Evolutionary conservation across 305 asterid genomes (phyloP).

Genomic region (Fraxinus angustifolia): DNA sequence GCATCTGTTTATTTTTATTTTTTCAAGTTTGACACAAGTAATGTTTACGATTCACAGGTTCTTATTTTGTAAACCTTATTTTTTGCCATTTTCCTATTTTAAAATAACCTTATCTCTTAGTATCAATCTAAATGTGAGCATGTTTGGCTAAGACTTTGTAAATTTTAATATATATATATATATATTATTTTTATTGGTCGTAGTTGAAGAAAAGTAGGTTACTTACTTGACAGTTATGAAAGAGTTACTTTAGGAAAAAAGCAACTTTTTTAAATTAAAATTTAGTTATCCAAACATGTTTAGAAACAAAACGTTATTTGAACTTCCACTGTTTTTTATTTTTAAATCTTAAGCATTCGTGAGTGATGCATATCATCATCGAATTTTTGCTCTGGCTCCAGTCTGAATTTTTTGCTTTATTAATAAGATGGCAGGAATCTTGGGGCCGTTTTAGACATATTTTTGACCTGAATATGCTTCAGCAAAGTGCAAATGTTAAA

Average conservation of each 20-base stretch:
- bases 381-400: constrained; percentile 8
- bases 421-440: constrained; percentile 81
- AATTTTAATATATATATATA: not conserved
- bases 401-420: constrained; percentile 9
- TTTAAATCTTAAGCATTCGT: constrained; percentile 1
- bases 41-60: not conserved
- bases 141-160: not conserved
- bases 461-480: constrained; percentile 64
- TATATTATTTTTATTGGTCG: not conserved
- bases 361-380: constrained; percentile 1
- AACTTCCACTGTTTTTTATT: not conserved
- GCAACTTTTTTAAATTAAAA: not conserved
- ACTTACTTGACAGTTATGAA: not conserved
- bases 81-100: not conserved
- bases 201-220: not conserved
- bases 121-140: not conserved
- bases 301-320: not conserved
- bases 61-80: not conserved
- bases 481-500: constrained; percentile 46
- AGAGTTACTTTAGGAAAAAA: not conserved
- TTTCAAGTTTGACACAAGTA: not conserved
- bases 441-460: constrained; percentile 84
- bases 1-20: not conserved
- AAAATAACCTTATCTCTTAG: not conserved
- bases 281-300: not conserved